Evolutionary conservation across 768 basidiomycete genomes (phyloP), one percentile per base, ranked within the genome.

Genomic region (Scleroderma bovista): DNA sequence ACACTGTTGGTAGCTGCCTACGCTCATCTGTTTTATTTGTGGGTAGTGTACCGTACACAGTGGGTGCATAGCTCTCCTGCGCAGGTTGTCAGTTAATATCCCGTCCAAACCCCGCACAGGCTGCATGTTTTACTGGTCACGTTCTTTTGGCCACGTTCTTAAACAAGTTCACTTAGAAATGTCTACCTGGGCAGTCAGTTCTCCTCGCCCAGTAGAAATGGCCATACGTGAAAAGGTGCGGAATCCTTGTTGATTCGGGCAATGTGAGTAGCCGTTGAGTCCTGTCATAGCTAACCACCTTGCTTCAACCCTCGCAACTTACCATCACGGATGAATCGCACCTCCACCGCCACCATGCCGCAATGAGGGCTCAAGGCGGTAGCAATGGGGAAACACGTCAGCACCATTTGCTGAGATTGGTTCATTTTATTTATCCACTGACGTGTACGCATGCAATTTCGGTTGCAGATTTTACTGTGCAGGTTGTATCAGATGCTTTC

Each of bases 321-420:
- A 73, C 62, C 47, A 84, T 93, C 62, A 75, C 75, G 32, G 93
- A 93, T 68, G 86, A 93, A 60, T 92, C 90, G 46, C 83, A 81
- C 79, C 76, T 87, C 70, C 90, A 93, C 68, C 79, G 86, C 60
- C 86, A 92, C 71, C 90, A 93, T 69, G 76, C 77, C 49, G 75
- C 90, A 42, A 93, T 93, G 90, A 77, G 78, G 63, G 82, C 75
- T 39, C 74, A 80, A 65, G 79, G 75, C 48, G 81, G 78, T 55
- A 79, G 77, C 39, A 81, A 74, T 60, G 83, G 82, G 51, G 90
- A 92, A 75, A 88, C 91, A 43, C 90, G 90, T 93, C 75, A 59
- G 86, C 78, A 44, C 50, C 50, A n/a, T n/a, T 54, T 44, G 52
- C 58, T 56, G 41, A 38, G 48, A 51, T 48, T 44, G 23, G 44